Conservation (phyloP, 768 basidiomycete genomes). For the Russula sp. region DNA sequence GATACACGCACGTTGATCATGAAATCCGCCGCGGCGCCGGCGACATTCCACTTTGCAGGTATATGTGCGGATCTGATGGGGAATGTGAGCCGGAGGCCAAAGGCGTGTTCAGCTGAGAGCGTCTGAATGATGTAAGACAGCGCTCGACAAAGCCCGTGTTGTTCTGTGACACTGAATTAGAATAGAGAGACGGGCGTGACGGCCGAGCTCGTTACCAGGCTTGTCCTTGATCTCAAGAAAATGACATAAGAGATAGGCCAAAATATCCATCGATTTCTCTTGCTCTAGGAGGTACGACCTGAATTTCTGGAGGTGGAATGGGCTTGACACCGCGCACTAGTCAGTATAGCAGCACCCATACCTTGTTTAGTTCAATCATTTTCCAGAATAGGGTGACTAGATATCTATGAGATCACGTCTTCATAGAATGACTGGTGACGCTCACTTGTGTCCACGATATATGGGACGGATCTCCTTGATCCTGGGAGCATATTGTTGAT, state of each 20-base stretch:
- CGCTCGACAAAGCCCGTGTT: constrained; percentile 86
- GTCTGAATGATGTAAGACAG: constrained; percentile 91
- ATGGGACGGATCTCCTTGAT: constrained; percentile 77
- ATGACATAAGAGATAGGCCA: constrained; percentile 77
- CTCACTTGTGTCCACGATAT: constrained; percentile 76
- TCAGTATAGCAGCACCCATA: constrained; percentile 33
- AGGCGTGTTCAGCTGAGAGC: constrained; percentile 78
- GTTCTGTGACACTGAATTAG: constrained; percentile 49
- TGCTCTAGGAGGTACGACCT: constrained; percentile 76
- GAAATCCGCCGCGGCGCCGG: constrained; percentile 80
- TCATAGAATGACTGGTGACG: constrained; percentile 31
- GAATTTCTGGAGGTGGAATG: constrained; percentile 67
- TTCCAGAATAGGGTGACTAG: constrained; percentile 86
- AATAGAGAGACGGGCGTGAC: constrained; percentile 14
- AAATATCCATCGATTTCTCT: constrained; percentile 71
- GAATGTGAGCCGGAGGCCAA: constrained; percentile 65
- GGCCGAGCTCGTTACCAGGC: constrained; percentile 57
- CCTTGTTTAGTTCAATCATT: constrained; percentile 90
- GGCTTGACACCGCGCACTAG: constrained; percentile 2
- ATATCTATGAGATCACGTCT: constrained; percentile 1
- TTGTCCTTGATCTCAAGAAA: constrained; percentile 90
- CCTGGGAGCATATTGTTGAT: constrained; percentile 78
- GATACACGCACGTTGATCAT: constrained; percentile 68
- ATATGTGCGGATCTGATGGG: constrained; percentile 58
- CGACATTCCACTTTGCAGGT: constrained; percentile 72